Base-by-base conservation (phyloP, 441 rosid genomes). In the Erodium chrysanthum region DNA sequence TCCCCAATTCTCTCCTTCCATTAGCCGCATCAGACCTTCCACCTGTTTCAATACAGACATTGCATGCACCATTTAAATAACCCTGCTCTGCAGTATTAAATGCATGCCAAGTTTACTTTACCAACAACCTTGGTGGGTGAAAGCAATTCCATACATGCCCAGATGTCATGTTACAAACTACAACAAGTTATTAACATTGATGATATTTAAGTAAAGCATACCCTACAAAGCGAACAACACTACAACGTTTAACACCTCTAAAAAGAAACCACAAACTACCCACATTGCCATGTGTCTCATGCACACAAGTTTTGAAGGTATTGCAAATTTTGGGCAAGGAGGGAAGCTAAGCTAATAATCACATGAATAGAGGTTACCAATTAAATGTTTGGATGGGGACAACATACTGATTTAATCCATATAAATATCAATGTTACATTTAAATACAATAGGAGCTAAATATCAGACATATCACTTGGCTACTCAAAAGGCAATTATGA, bases 1-100 rank as follows among this genome's bases (percentile, higher is more conserved):
- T 33, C 96, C 96, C 60, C 88, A 93, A 31, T 92, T 96, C 73
- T 92, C 98, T 64, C 96, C 93, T 78, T 88, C 98, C 98, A 92
- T 92, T 68, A 92, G 84, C 18, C 96, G 92, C 90, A 92, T 88
- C 76, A 92, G 78, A 69, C 96, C 98, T 78, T 90, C 98, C 58
- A 92, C 98, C 98, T 92, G 73, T 68, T 66, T 23, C 70, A 56
- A 35, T 0, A 73, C 14, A 61, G 25, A 76, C 40, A 40, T 29
- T 18, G 20, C 37, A 69, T 20, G 9, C 31, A n/a, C 10, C 42
- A 29, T 46, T 35, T 72, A 64, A 64, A 70, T 60, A 22, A 66
- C 22, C 22, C 42, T 23, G 12, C 35, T 22, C 52, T 40, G 10
- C 27, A 66, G 44, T 6, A 10, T 54, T 54, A 10, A 54, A 54